Percentiles rank a stretch among this genome's conserved stretches.
Conservation (phyloP, 2,329 filamentous ascomycete species). For the Phialophora verrucosa region DNA sequence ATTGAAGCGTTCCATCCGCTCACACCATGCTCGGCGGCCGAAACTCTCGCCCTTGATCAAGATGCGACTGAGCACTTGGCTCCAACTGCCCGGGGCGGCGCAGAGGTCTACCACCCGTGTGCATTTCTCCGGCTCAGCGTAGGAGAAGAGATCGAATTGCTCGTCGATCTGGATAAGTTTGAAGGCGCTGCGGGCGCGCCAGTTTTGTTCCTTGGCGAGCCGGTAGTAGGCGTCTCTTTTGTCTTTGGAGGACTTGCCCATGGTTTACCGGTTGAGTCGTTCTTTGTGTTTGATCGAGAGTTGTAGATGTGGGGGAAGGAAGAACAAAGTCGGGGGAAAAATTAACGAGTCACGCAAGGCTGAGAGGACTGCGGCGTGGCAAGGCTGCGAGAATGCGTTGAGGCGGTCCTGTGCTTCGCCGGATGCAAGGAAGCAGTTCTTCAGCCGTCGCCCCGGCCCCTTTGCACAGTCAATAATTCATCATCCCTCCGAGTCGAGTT, state of each 20-base stretch:
- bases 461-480: too few species aligned
- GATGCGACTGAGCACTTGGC: slow-evolving; percentile 90
- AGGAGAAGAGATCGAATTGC: slow-evolving; percentile 92
- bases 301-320: not conserved
- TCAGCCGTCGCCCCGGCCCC: too few species aligned
- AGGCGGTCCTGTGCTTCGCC: not conserved
- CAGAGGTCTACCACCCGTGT: slow-evolving; percentile 94
- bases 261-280: slow-evolving; percentile 45
- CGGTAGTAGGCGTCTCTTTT: slow-evolving; percentile 98
- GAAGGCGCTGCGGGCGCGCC: slow-evolving; percentile 94
- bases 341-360: not conserved
- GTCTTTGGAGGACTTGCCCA: slow-evolving; percentile 98
- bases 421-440: too few species aligned
- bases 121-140: slow-evolving; percentile 67
- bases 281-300: not conserved
- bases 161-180: slow-evolving; percentile 95
- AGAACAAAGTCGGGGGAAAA: not conserved
- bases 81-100: slow-evolving; percentile 95
- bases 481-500: too few species aligned
- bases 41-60: slow-evolving; percentile 93
- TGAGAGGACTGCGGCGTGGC: too few species aligned
- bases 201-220: slow-evolving; percentile 97
- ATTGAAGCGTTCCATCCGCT: slow-evolving; percentile 69
- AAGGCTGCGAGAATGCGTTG: not conserved
- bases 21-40: slow-evolving; percentile 82